Percentiles rank a stretch among this genome's conserved stretches.
phyloP scores from a whole-genome alignment of 2,329 filamentous ascomycete species.

The Monilinia vaccinii-corymbosi region DNA sequence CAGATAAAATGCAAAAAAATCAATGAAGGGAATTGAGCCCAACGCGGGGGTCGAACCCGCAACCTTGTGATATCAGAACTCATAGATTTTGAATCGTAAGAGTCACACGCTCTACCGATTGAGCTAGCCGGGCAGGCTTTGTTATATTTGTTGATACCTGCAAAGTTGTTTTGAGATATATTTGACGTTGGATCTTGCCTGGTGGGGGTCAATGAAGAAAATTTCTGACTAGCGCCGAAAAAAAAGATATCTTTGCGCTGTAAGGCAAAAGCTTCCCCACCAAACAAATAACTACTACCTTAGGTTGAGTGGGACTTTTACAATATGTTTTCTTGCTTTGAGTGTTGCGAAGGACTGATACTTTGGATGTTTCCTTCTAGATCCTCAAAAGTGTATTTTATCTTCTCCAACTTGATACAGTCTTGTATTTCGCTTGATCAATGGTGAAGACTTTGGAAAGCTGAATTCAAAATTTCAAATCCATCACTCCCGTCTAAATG shows the following conservation, averaged over 20 bases:
- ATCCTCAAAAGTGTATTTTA: neutral
- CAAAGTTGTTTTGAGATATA: neutral
- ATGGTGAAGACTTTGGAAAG: neutral
- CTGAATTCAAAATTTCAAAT: no score
- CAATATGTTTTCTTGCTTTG: neutral
- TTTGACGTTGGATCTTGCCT: fast-evolving
- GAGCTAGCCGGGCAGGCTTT: slow-evolving; percentile 23
- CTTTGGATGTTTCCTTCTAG: no score
- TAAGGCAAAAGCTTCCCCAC: no score
- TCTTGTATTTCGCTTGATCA: no score
- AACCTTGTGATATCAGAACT: slow-evolving; percentile 7
- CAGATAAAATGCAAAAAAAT: neutral
- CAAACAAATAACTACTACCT: neutral
- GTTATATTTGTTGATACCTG: neutral
- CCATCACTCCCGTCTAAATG: neutral
- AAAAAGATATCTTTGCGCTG: neutral
- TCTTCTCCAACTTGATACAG: neutral
- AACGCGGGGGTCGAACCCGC: slow-evolving; percentile 7
- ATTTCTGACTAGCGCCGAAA: neutral
- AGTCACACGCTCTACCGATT: slow-evolving; percentile 29
- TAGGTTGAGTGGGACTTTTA: neutral
- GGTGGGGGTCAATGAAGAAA: slow-evolving; percentile 1
- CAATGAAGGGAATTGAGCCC: slow-evolving; percentile 2
- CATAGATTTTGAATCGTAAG: slow-evolving; percentile 14
- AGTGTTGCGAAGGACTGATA: neutral